A percentile compares a stretch with the other conserved stretches of the same genome.
Evolutionary conservation across 164 flowering plant species (phyloP).

Genomic region (Vitis rupestris): DNA sequence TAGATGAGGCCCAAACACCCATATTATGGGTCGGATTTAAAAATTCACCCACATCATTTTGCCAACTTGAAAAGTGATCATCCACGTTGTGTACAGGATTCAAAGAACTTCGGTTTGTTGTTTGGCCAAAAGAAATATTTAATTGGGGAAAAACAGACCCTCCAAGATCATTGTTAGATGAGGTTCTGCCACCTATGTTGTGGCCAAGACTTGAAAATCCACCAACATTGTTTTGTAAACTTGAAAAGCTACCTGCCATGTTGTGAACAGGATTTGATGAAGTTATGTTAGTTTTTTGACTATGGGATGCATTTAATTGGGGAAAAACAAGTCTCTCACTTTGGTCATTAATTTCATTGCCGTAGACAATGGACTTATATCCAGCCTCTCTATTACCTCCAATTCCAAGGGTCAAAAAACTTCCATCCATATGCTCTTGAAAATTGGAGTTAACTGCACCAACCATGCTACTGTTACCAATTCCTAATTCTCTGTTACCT

Average conservation of each 20-base stretch:
- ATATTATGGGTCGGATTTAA: too few species aligned
- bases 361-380: neutral
- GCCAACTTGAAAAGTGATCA: too few species aligned
- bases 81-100: too few species aligned
- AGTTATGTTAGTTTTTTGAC: slow-evolving; percentile 2
- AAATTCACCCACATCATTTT: too few species aligned
- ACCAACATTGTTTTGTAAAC: slow-evolving; percentile 5
- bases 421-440: slow-evolving; percentile 6
- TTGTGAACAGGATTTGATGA: slow-evolving; percentile 3
- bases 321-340: slow-evolving; percentile 5
- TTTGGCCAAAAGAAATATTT: too few species aligned
- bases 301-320: slow-evolving; percentile 7
- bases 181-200: neutral
- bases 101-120: too few species aligned
- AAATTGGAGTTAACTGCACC: neutral
- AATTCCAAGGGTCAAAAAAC: slow-evolving; percentile 9
- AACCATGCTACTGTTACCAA: slow-evolving; percentile 1
- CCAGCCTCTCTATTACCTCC: slow-evolving; percentile 13
- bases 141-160: too few species aligned
- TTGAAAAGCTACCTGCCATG: slow-evolving; percentile 1
- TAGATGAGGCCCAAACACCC: neutral
- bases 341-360: slow-evolving; percentile 10
- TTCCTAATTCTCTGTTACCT: neutral
- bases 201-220: slow-evolving; percentile 4
- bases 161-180: too few species aligned